phyloP scores from a whole-genome alignment of 1,139 yeast species.

The Pichia sp. region DNA sequence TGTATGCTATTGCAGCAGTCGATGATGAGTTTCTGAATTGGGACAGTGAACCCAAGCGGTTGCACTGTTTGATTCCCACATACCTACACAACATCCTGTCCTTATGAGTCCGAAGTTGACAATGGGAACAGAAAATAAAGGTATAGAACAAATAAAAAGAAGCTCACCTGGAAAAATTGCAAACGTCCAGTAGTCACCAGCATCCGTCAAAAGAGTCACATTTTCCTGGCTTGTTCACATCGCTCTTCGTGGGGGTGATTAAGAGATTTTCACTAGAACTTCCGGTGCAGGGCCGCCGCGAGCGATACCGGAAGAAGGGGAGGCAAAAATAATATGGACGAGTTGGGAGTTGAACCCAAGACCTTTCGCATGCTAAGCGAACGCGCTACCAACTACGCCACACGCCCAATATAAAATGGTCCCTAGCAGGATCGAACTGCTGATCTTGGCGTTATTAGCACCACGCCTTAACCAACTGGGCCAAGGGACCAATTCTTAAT shows the following conservation, averaged over 20 bases:
- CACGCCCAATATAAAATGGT: constrained; percentile 56
- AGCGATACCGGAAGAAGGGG: not conserved
- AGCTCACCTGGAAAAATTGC: too few relatives aligned
- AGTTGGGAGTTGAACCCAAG: constrained; percentile 56
- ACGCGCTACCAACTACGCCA: constrained; percentile 74
- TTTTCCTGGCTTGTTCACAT: not conserved
- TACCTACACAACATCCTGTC: constrained; percentile 13
- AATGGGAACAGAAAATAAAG: not conserved
- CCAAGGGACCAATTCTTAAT: constrained; percentile 60
- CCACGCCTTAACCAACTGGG: constrained; percentile 92
- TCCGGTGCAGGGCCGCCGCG: constrained; percentile 12
- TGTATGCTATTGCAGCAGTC: constrained; percentile 94
- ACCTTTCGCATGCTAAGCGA: constrained; percentile 65
- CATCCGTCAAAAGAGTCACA: constrained; percentile 3
- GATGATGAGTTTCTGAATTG: constrained; percentile 42
- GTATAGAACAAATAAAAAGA: not conserved
- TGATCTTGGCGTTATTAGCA: constrained; percentile 64
- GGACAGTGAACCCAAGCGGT: constrained; percentile 12
- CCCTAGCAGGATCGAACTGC: constrained; percentile 67
- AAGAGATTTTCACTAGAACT: not conserved
- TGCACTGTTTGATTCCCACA: constrained; percentile 12
- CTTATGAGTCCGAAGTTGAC: not conserved
- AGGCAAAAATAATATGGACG: constrained; percentile 12
- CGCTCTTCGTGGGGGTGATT: not conserved
- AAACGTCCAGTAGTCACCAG: not conserved